Evolutionary conservation across 176 grass and related monocot species (phyloP).

Genomic region (Calamus simplicifolius): DNA sequence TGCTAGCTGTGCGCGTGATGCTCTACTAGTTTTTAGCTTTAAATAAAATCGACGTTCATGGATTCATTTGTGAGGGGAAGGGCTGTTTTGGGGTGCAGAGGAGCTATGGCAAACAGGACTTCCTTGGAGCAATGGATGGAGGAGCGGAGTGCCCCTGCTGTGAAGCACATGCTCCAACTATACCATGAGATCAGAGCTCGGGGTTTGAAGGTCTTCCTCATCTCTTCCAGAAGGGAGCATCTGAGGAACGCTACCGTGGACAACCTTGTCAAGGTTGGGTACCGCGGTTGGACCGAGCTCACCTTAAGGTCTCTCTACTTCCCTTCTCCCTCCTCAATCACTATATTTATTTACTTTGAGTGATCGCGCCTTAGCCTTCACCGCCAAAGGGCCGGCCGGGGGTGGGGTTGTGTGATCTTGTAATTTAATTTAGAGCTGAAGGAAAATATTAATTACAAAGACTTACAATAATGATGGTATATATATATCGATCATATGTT

Average conservation of each 20-base stretch:
- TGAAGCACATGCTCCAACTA: background rate
- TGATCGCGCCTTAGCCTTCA: no score
- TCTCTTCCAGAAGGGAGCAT: conserved; percentile 4
- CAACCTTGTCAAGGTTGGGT: conserved; percentile 10
- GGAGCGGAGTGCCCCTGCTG: conserved; percentile 2
- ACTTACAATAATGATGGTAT: background rate
- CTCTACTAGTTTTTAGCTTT: no score
- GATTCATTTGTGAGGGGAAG: no score
- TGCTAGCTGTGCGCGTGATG: no score
- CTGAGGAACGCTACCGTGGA: conserved; percentile 7
- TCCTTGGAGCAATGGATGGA: conserved; percentile 6
- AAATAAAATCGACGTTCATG: no score
- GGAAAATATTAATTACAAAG: no score
- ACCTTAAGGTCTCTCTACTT: background rate
- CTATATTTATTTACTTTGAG: no score
- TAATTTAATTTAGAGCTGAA: no score
- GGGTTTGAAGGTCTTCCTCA: conserved; percentile 12
- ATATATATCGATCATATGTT: no score
- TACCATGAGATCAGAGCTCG: background rate
- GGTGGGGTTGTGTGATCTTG: no score
- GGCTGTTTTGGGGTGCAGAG: background rate
- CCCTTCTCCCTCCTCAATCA: no score
- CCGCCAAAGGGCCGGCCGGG: no score
- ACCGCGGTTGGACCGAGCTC: conserved; percentile 7
- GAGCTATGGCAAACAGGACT: background rate